phyloP scores from a whole-genome alignment of 176 grass and related monocot genomes.

The Canna indica region DNA sequence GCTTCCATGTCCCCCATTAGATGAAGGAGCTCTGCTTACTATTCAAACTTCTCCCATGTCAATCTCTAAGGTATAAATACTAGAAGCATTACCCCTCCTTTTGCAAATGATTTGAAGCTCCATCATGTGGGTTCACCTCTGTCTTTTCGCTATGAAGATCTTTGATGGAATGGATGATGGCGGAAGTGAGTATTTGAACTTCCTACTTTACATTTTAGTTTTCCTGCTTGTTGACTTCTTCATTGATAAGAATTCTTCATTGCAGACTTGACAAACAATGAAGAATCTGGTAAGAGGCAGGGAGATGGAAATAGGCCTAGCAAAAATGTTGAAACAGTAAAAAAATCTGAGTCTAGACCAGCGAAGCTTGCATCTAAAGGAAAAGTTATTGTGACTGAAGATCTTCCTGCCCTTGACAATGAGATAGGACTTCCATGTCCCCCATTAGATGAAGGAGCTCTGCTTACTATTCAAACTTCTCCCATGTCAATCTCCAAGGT shows the following conservation, averaged over 20 bases:
- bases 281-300: conserved; percentile 1
- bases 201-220: conserved; percentile 10
- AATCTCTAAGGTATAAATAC: conserved; percentile 57
- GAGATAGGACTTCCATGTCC: conserved; percentile 85
- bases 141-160: conserved; percentile 37
- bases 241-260: background rate
- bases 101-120: too few relatives aligned
- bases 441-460: conserved; percentile 51
- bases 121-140: conserved; percentile 10
- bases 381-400: conserved; percentile 6
- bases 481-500: conserved; percentile 69
- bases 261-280: conserved; percentile 61
- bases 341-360: background rate
- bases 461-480: conserved; percentile 35
- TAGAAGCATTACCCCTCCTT: too few relatives aligned
- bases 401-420: conserved; percentile 41
- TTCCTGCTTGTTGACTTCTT: conserved; percentile 6
- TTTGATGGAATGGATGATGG: conserved; percentile 97
- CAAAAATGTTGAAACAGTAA: conserved; percentile 16
- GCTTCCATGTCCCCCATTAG: conserved; percentile 80
- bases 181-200: conserved; percentile 68
- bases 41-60: conserved; percentile 44
- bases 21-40: conserved; percentile 35
- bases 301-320: background rate
- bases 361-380: background rate